phyloP scores from a whole-genome alignment of 2,329 filamentous ascomycete genomes.

The Ceratocystis variospora region DNA sequence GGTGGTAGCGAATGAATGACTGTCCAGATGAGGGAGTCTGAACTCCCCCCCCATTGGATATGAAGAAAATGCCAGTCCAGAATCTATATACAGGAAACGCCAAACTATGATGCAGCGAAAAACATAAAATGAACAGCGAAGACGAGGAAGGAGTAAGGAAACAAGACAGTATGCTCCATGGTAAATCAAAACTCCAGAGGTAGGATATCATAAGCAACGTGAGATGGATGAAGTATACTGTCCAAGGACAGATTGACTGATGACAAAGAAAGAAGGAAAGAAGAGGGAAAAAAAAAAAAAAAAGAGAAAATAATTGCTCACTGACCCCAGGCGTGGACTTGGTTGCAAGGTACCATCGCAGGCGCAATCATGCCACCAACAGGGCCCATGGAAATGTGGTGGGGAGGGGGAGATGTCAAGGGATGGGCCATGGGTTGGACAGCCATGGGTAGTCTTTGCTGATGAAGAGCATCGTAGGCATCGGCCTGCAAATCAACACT shows the following conservation, averaged over 20 bases:
- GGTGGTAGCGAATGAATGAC: not conserved
- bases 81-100: conserved; percentile 13
- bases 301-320: conserved; percentile 4
- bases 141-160: not conserved
- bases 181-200: conserved; percentile 1
- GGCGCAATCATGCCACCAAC: conserved; percentile 9
- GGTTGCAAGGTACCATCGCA: not conserved
- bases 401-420: conserved; percentile 4
- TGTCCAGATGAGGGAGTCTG: not conserved
- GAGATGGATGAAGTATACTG: not conserved
- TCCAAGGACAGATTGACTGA: not conserved
- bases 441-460: conserved; percentile 11
- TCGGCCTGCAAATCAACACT: conserved; percentile 34
- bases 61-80: not conserved
- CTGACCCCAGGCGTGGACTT: conserved; percentile 11
- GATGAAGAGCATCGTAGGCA: conserved; percentile 22
- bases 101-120: conserved; percentile 6
- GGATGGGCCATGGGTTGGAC: conserved; percentile 8
- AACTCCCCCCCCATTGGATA: not conserved
- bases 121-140: not conserved
- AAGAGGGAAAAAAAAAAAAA: not conserved
- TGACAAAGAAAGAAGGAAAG: not conserved
- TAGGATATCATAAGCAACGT: conserved; percentile 17
- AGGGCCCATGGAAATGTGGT: conserved; percentile 11
- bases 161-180: not conserved